Evolutionary conservation across 1,284 basidiomycete genomes (phyloP).

Genomic region (Pisolithus thermaeus): DNA sequence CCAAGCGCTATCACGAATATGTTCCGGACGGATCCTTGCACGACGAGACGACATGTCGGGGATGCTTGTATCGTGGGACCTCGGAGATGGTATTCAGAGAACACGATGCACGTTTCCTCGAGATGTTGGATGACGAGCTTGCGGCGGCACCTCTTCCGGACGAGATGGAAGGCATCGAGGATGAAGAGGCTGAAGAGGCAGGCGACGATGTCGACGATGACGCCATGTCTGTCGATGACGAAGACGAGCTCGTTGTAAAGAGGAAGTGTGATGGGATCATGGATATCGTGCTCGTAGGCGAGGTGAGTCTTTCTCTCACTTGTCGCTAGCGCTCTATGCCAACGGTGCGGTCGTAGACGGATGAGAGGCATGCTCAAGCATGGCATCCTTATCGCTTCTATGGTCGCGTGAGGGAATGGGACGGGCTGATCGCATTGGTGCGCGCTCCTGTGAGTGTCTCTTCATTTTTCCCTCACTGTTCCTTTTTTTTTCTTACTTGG

Average conservation of each 20-base stretch:
- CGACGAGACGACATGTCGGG: constrained; percentile 37
- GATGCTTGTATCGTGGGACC: constrained; percentile 27
- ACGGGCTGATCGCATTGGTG: constrained; percentile 61
- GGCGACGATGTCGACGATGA: constrained; percentile 24
- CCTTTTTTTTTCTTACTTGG: not conserved
- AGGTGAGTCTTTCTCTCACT: constrained; percentile 26
- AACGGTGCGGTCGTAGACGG: constrained; percentile 32
- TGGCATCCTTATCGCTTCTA: constrained; percentile 57
- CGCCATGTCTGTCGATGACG: constrained; percentile 9
- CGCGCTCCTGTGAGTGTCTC: constrained; percentile 37
- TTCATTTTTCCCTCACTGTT: not conserved
- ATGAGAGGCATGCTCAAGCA: constrained; percentile 48
- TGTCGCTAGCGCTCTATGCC: constrained; percentile 3
- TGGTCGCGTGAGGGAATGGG: constrained; percentile 61
- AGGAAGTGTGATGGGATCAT: constrained; percentile 44
- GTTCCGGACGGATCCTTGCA: too few relatives aligned
- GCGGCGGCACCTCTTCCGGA: constrained; percentile 1
- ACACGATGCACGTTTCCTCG: constrained; percentile 17
- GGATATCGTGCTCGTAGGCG: constrained; percentile 56
- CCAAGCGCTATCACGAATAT: too few relatives aligned
- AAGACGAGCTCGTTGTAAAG: constrained; percentile 22
- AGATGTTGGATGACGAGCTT: constrained; percentile 3
- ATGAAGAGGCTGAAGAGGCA: constrained; percentile 20
- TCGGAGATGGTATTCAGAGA: constrained; percentile 26
- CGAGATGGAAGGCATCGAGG: constrained; percentile 16